Conservation (phyloP, 2,329 filamentous ascomycete genomes). For the Fusarium foetens region DNA sequence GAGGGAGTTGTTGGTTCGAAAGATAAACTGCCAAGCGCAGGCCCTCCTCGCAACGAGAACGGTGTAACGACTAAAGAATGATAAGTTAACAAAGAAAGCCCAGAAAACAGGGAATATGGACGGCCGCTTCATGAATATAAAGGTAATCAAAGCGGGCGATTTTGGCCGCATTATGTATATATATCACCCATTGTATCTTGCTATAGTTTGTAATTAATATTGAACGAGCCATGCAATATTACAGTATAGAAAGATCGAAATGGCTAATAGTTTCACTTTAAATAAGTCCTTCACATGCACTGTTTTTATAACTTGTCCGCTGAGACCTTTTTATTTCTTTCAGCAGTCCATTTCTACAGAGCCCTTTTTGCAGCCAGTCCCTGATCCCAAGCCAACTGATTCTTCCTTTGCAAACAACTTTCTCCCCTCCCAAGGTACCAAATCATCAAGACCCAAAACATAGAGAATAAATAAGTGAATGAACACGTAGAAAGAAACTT, state of each 20-base stretch:
- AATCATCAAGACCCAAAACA: constrained; percentile 12
- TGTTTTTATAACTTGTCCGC: not conserved
- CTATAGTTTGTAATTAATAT: constrained; percentile 7
- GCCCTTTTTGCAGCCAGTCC: constrained; percentile 20
- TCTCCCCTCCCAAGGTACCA: not conserved
- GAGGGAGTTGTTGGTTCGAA: constrained; percentile 42
- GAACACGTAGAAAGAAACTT: not conserved
- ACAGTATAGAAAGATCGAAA: not conserved
- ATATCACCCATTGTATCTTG: not conserved
- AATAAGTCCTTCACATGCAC: constrained; percentile 3
- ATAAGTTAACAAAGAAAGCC: not conserved
- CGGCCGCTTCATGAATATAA: constrained; percentile 12
- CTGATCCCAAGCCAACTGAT: constrained; percentile 6
- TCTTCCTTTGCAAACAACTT: not conserved
- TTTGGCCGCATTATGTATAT: constrained; percentile 2
- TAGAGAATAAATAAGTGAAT: constrained; percentile 8
- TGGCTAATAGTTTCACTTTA: not conserved
- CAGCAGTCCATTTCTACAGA: constrained; percentile 19
- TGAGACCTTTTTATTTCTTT: not conserved
- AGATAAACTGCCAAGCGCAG: constrained; percentile 26
- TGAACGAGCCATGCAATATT: not conserved
- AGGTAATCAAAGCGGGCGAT: constrained; percentile 11
- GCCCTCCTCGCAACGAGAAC: constrained; percentile 4
- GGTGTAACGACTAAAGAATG: constrained; percentile 22
- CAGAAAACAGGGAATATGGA: not conserved